phyloP scores from a whole-genome alignment of 1,139 yeast species.

The Geotrichum armillariae region DNA sequence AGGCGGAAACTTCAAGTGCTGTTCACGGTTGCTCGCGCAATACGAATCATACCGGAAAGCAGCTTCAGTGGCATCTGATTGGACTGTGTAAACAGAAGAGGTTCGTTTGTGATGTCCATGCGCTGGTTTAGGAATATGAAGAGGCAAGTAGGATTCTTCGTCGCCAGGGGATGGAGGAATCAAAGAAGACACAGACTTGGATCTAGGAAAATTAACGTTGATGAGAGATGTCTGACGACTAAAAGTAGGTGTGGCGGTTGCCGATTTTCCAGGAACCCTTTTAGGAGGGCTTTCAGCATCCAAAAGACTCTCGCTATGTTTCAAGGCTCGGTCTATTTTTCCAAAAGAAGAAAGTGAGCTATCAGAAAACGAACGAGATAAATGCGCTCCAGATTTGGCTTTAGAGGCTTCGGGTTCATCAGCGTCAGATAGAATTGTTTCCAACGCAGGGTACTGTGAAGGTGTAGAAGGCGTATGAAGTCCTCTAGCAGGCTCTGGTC shows the following conservation, averaged over 20 bases:
- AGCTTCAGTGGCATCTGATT: conserved; percentile 12
- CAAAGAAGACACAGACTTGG: conserved; percentile 17
- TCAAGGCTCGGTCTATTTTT: conserved; percentile 10
- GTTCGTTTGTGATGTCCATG: conserved; percentile 14
- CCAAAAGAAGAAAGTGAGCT: conserved; percentile 12
- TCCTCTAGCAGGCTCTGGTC: conserved; percentile 4
- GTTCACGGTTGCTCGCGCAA: conserved; percentile 7
- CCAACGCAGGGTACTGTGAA: conserved; percentile 2
- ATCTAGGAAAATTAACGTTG: conserved; percentile 8
- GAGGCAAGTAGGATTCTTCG: neutral
- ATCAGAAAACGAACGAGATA: conserved; percentile 12
- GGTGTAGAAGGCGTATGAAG: neutral
- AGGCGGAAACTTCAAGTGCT: conserved; percentile 29
- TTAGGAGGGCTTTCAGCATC: conserved; percentile 3
- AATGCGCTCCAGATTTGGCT: neutral
- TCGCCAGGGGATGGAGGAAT: conserved; percentile 10
- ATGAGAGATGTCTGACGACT: conserved; percentile 4
- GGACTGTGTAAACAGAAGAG: conserved; percentile 21
- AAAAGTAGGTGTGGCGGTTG: neutral
- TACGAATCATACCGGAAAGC: conserved; percentile 14
- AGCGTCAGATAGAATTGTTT: conserved; percentile 15
- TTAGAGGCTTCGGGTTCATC: conserved; percentile 3
- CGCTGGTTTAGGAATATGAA: neutral
- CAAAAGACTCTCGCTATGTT: conserved; percentile 18
- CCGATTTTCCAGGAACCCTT: neutral